A percentile compares a stretch with the other conserved stretches of the same genome.
Evolutionary conservation across 768 basidiomycete genomes (phyloP).

Genomic region (Dacryopinax spathularia): DNA sequence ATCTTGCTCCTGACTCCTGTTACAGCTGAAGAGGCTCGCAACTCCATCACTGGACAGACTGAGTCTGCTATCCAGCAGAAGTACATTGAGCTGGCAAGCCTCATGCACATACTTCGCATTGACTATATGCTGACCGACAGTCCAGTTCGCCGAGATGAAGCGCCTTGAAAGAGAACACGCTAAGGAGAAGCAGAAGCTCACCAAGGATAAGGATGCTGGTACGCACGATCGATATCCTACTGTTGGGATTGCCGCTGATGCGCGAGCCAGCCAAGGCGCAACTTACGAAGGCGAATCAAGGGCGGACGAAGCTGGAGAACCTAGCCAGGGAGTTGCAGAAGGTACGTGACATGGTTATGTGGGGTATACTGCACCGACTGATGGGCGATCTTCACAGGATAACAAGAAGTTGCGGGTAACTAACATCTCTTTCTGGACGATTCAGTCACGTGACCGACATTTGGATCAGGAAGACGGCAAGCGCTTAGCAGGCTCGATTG

Average conservation of each 20-base stretch:
- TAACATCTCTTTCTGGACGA: conserved; percentile 8
- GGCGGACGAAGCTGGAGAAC: conserved; percentile 81
- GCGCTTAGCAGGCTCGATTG: conserved; percentile 61
- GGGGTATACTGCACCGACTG: no score
- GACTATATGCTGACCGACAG: conserved; percentile 12
- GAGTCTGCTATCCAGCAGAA: conserved; percentile 74
- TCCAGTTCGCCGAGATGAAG: conserved; percentile 77
- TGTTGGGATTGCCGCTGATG: conserved; percentile 1
- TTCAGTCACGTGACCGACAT: conserved; percentile 14
- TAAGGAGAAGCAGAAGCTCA: conserved; percentile 81
- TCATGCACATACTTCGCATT: neutral
- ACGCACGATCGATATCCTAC: conserved; percentile 13
- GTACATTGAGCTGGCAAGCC: conserved; percentile 71
- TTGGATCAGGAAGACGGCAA: conserved; percentile 64
- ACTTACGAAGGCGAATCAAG: conserved; percentile 75
- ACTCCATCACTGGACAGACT: conserved; percentile 66
- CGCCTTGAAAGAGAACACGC: conserved; percentile 75
- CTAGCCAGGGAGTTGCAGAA: conserved; percentile 80
- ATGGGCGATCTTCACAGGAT: conserved; percentile 36
- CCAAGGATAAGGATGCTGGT: conserved; percentile 86
- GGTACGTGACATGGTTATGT: conserved; percentile 33
- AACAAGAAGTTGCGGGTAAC: conserved; percentile 72
- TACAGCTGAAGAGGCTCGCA: conserved; percentile 75
- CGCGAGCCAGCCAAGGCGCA: conserved; percentile 53
- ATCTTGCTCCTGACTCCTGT: conserved; percentile 9